Evolutionary conservation across 192 early-diverging fungal genomes (phyloP), one percentile per base, ranked within the genome.

Genomic region (Rhizophagus sp.): DNA sequence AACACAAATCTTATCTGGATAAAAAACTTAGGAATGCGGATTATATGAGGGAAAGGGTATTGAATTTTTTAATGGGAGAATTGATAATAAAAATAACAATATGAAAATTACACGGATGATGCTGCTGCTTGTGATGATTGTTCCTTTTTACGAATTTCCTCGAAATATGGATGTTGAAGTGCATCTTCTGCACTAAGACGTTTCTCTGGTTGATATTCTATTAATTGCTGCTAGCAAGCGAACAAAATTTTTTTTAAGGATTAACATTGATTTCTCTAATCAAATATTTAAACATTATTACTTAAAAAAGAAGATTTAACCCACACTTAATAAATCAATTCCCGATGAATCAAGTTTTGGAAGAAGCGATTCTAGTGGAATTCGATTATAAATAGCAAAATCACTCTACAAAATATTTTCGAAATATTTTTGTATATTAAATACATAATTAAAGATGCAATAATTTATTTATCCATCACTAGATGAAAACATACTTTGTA

Each of bases 271-370:
- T 13, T 73, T 19, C 3, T 44, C 25, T 12, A 76, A 62, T 25
- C 25, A 61, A 34, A 27, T n/a, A n/a, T n/a, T n/a, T n/a, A n/a
- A 57, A 75, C 19, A 10, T 11, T 75, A n/a, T 57, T 17, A 33
- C 30, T 1, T 30, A 13, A 57, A 11, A 22, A 41, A 52, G 50
- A 64, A 9, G n/a, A 27, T 33, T 22, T 10, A 65, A 81, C 83
- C 84, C 87, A 89, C 89, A 78, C 83, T 85, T 82, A 99, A 88
- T 81, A 99, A 85, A 80, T 98, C 94, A 50, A 98, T 92, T 52
- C 97, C 97, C 36, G 85, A 79, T 10, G 91, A 70, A 84, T 96
- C 95, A 25, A 99, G 88, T 83, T 96, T 97, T 27, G 95, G 94
- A 61, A 96, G 84, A 33, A 95, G 79, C 49, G 88, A 86, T 68